phyloP scores from a whole-genome alignment of 768 basidiomycete species.

The Jaapia argillacea region DNA sequence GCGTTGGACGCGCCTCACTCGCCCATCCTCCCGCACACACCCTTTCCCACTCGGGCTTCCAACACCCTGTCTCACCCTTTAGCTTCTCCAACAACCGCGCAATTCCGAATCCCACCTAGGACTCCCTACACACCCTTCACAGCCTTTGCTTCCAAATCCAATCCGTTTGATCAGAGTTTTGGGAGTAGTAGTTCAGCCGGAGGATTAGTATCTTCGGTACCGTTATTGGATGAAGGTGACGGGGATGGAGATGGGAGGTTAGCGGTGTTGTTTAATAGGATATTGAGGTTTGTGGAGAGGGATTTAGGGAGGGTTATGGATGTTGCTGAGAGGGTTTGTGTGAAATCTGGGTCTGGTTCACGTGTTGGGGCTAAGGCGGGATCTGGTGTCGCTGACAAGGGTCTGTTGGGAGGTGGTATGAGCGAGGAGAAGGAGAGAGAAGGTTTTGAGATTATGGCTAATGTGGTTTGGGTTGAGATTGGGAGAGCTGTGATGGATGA shows the following conservation, averaged over 20 bases:
- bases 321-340: slow-evolving; percentile 56
- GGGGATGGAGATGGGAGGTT: slow-evolving; percentile 59
- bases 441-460: slow-evolving; percentile 78
- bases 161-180: slow-evolving; percentile 24
- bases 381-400: neutral
- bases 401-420: neutral
- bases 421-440: slow-evolving; percentile 13
- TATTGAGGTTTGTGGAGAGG: slow-evolving; percentile 73
- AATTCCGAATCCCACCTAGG: slow-evolving; percentile 32
- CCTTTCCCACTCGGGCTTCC: slow-evolving; percentile 33
- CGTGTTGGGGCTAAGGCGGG: slow-evolving; percentile 1
- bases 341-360: slow-evolving; percentile 30
- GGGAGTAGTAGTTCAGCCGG: slow-evolving; percentile 11
- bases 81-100: slow-evolving; percentile 29
- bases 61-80: slow-evolving; percentile 6
- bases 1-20: slow-evolving; percentile 62
- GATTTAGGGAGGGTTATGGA: slow-evolving; percentile 70
- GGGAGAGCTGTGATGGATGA: slow-evolving; percentile 76
- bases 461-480: slow-evolving; percentile 85
- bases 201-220: slow-evolving; percentile 26
- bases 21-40: slow-evolving; percentile 70
- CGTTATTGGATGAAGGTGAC: slow-evolving; percentile 54
- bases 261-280: slow-evolving; percentile 68
- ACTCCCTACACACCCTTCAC: slow-evolving; percentile 46
- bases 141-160: slow-evolving; percentile 32